These are phyloP conservation scores for Talaromyces trachyspermus DNA, from an alignment of 495 filamentous ascomycete genomes.

Conservation along the genomic window DNA sequence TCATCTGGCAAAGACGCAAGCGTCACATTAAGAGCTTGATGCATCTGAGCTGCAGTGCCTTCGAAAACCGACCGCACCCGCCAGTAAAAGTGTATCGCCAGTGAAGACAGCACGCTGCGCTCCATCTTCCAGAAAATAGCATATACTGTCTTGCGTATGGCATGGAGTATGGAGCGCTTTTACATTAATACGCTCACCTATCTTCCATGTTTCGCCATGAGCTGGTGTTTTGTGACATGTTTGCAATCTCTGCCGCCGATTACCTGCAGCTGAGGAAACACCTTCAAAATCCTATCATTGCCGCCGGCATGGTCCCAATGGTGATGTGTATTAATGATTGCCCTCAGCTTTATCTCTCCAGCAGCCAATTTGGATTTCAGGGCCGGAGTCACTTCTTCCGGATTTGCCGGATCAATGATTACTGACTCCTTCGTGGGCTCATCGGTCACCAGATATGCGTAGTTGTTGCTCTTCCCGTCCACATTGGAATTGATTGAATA, in stretches of 20 bases:
- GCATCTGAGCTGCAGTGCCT: constrained; percentile 83
- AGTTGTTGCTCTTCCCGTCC: constrained; percentile 90
- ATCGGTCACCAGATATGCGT: constrained; percentile 91
- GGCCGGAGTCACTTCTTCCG: constrained; percentile 76
- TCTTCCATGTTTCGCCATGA: constrained; percentile 70
- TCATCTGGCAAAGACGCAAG: constrained; percentile 79
- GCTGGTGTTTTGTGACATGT: constrained; percentile 65
- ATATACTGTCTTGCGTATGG: constrained; percentile 97
- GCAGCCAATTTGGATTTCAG: constrained; percentile 62
- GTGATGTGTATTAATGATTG: constrained; percentile 95
- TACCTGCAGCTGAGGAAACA: constrained; percentile 61
- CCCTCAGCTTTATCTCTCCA: constrained; percentile 72
- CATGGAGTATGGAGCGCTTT: constrained; percentile 92
- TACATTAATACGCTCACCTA: constrained; percentile 74
- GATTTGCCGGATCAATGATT: constrained; percentile 90
- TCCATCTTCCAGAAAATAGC: constrained; percentile 79
- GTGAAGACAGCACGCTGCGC: constrained; percentile 83
- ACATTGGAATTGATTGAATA: constrained; percentile 97
- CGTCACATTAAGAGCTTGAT: constrained; percentile 81
- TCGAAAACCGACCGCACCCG: constrained; percentile 98
- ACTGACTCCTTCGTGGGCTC: constrained; percentile 86
- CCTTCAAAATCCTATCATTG: constrained; percentile 70
- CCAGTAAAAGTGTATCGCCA: constrained; percentile 95
- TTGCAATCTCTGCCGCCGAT: constrained; percentile 86
- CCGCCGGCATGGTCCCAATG: constrained; percentile 95